A percentile compares a stretch with the other conserved stretches of the same genome.
These are phyloP conservation scores for Malus sylvestris DNA, from an alignment of 306 rosid genomes.

Conservation along the genomic window DNA sequence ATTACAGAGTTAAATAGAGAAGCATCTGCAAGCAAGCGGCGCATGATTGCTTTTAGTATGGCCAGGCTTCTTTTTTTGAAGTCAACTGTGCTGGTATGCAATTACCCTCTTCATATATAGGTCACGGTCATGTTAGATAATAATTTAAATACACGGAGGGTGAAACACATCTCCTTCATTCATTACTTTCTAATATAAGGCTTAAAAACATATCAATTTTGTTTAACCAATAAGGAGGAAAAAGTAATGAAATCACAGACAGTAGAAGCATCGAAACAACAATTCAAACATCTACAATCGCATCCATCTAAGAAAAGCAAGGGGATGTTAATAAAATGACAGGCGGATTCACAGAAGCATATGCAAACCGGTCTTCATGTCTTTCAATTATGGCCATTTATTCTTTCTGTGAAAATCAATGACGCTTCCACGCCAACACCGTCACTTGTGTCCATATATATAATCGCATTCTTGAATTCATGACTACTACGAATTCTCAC, in stretches of 20 bases:
- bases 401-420: neutral
- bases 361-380: slow-evolving; percentile 7
- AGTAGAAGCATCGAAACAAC: neutral
- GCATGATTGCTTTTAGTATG: slow-evolving; percentile 5
- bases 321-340: neutral
- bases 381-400: slow-evolving; percentile 9
- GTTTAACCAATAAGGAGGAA: neutral
- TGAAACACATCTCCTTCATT: neutral
- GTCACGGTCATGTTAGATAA: too few relatives aligned
- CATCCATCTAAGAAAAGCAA: neutral
- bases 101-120: neutral
- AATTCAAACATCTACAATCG: neutral
- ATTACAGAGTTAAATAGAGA: neutral
- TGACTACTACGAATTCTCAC: neutral
- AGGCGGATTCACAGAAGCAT: neutral
- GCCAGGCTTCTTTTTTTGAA: neutral
- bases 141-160: neutral
- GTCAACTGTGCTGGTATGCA: slow-evolving; percentile 15
- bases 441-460: slow-evolving; percentile 6
- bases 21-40: neutral
- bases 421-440: slow-evolving; percentile 19
- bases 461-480: slow-evolving; percentile 9
- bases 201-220: neutral
- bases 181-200: neutral
- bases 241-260: neutral